Evolutionary conservation across 129 eudicot genomes (phyloP), one percentile per base, ranked within the genome.

Genomic region (Escallonia herrerae): DNA sequence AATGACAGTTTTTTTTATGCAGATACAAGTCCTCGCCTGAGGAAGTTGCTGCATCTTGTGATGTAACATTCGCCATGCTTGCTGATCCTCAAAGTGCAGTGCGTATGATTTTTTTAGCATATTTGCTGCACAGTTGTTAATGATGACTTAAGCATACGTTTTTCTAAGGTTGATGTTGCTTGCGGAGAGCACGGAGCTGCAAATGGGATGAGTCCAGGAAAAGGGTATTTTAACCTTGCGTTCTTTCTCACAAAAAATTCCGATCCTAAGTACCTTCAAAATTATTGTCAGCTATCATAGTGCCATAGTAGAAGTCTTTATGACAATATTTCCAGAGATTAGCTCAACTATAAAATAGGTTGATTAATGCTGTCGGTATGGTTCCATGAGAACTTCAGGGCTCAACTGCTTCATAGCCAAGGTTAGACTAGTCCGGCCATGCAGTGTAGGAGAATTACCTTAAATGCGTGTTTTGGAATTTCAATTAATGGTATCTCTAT

Each of bases 71-170:
- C 81, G 91, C 98, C 61, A 93, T 93, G 98, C 96, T 93, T 69
- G 96, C 96, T 57, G 96, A 93, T 81, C 98, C 98, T 70, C 89
- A 86, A 74, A 88, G 91, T 81, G 98, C 96, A 73, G 98, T 88
- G 96, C 74, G 98, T 81, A 81, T 77, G 77, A 65, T 66, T 49
- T 50, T 63, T 79, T 62, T 51, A 55, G 33, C 60, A 13, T 63
- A 38, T 47, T 45, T 66, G 9, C 7, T 60, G 15, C 8, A 56
- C 9, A 38, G 53, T 7, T 38, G 40, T 53, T 52, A 12, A 47
- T 57, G 70, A 49, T 76, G 15, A 45, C 43, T 77, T 56, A 37
- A 43, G 40, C 63, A 42, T 65, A 40, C 22, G 9, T 5, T 55
- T 55, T 68, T 69, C 44, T 63, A 68, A 93, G 96, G 63, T 81